phyloP scores from a whole-genome alignment of 2,329 filamentous ascomycete genomes.

The Colletotrichum nymphaeae region DNA sequence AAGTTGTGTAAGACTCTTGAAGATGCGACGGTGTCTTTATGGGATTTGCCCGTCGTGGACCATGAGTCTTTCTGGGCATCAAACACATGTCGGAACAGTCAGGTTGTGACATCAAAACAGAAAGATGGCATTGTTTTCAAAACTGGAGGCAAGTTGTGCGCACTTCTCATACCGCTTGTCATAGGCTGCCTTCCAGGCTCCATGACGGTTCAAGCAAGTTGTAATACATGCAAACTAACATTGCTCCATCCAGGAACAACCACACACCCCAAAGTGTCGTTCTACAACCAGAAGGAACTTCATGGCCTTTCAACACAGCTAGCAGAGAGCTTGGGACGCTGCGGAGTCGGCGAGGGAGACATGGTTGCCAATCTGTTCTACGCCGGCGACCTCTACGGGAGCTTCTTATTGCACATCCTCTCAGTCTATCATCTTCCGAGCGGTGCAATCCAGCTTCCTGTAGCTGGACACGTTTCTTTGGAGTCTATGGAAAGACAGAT shows the following conservation, averaged over 20 bases:
- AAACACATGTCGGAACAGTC: slow-evolving; percentile 26
- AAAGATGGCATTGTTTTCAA: slow-evolving; percentile 29
- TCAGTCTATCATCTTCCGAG: slow-evolving; percentile 24
- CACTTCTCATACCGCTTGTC: too few relatives aligned
- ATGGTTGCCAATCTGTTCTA: slow-evolving; percentile 30
- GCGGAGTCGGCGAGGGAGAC: slow-evolving; percentile 17
- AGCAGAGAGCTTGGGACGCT: slow-evolving; percentile 19
- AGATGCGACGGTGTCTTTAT: neutral
- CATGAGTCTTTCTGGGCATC: slow-evolving; percentile 25
- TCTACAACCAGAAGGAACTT: slow-evolving; percentile 21
- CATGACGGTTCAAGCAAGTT: too few relatives aligned
- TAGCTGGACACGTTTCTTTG: slow-evolving; percentile 21
- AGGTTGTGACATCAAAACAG: slow-evolving; percentile 27
- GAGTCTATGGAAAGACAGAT: slow-evolving; percentile 30
- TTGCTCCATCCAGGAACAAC: slow-evolving; percentile 12
- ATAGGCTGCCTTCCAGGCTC: too few relatives aligned
- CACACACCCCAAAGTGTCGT: slow-evolving; percentile 29
- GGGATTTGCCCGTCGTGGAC: slow-evolving; percentile 10
- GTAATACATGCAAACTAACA: neutral
- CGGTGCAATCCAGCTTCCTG: slow-evolving; percentile 22
- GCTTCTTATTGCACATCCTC: slow-evolving; percentile 28
- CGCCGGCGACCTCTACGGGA: slow-evolving; percentile 31
- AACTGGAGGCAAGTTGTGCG: slow-evolving; percentile 7
- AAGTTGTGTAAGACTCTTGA: neutral
- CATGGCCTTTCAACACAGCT: slow-evolving; percentile 19